These are phyloP conservation scores for Friedmanniomyces simplex DNA, from an alignment of 495 filamentous ascomycete genomes.

Conservation along the genomic window DNA sequence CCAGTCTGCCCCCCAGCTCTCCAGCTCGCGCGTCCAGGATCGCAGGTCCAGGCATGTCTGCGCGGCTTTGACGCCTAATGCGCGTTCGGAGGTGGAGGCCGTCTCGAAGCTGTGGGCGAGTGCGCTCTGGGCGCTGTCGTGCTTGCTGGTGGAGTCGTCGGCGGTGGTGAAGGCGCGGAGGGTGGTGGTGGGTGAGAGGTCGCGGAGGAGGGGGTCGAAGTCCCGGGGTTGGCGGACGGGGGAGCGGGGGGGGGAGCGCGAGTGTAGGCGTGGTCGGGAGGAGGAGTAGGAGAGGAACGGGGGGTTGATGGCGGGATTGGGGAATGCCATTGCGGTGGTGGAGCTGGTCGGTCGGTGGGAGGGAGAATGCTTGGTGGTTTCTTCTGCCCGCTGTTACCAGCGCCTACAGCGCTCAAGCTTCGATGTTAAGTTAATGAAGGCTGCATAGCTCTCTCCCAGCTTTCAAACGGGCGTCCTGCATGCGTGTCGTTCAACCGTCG, in stretches of 20 bases:
- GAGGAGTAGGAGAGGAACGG: conserved; percentile 4
- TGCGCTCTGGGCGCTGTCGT: conserved; percentile 10
- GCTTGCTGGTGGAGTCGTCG: conserved; percentile 9
- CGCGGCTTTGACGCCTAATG: conserved; percentile 58
- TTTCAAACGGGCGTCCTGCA: no score
- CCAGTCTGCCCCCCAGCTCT: conserved; percentile 56
- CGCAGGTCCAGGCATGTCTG: conserved; percentile 62
- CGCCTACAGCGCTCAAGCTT: no score
- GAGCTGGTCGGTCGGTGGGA: no score
- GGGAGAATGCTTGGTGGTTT: no score
- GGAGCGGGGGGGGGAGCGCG: conserved; percentile 16
- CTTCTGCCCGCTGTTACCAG: no score
- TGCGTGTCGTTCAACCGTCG: no score
- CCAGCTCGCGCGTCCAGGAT: conserved; percentile 68
- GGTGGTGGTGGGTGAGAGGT: conserved; percentile 29
- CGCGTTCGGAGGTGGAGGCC: conserved; percentile 26
- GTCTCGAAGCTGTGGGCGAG: conserved; percentile 21
- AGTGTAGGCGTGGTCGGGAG: background rate
- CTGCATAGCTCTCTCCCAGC: no score
- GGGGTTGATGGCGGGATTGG: conserved; percentile 18
- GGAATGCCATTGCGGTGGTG: conserved; percentile 4
- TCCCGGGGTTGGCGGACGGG: conserved; percentile 12
- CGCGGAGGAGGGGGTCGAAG: conserved; percentile 23
- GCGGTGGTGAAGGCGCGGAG: conserved; percentile 25
- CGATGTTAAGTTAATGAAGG: no score